Conservation (phyloP, 2,329 filamentous ascomycete species). For the Colletotrichum truncatum region DNA sequence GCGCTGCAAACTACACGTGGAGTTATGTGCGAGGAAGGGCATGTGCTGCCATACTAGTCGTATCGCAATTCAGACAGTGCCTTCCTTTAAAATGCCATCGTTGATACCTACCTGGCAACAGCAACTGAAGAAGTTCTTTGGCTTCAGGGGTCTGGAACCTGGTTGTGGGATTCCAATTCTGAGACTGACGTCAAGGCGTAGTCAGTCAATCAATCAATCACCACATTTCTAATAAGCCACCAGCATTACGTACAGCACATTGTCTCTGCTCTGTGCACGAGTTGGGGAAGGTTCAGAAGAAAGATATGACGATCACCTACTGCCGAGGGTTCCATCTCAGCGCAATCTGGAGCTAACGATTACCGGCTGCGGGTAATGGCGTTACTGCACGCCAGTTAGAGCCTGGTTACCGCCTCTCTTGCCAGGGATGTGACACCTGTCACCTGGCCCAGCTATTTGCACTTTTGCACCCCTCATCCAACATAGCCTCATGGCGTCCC, state of each 20-base stretch:
- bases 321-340: conserved; percentile 15
- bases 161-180: conserved; percentile 1
- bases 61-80: neutral
- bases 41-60: neutral
- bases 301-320: conserved; percentile 3
- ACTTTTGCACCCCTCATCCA: neutral
- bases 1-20: neutral
- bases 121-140: neutral
- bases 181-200: neutral
- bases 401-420: neutral
- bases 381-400: conserved; percentile 5
- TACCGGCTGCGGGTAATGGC: conserved; percentile 7
- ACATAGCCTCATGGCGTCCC: neutral
- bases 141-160: neutral
- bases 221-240: neutral
- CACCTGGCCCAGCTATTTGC: neutral
- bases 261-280: neutral
- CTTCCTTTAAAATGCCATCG: neutral
- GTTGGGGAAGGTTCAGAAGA: neutral
- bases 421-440: conserved; percentile 13
- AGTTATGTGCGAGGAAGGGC: neutral
- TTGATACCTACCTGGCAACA: neutral
- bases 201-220: neutral
- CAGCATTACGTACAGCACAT: neutral
- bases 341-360: conserved; percentile 14